Percentiles rank a stretch among this genome's conserved stretches.
These are phyloP conservation scores for Elongisporangium senticosum DNA, from an alignment of 352 stramenopile genomes.

Conservation along the genomic window DNA sequence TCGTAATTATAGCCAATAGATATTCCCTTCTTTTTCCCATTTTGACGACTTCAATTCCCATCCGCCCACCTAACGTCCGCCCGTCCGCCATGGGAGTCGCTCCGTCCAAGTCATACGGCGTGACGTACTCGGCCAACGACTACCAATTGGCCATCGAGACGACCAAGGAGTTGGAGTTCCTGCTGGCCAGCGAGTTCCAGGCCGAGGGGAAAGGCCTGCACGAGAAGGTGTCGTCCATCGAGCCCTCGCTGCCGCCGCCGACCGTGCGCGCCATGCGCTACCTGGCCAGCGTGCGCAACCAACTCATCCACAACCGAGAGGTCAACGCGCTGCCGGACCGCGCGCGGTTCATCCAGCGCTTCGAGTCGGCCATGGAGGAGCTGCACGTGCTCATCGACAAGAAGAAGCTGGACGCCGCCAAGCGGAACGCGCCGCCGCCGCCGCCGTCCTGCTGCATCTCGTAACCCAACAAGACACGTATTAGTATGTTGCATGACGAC, in stretches of 20 bases:
- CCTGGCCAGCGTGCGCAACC: slow-evolving; percentile 76
- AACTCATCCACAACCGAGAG: slow-evolving; percentile 71
- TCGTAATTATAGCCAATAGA: background rate
- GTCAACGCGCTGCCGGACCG: slow-evolving; percentile 56
- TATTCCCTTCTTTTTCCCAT: background rate
- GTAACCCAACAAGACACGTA: slow-evolving; percentile 4
- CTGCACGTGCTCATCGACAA: slow-evolving; percentile 57
- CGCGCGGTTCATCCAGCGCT: slow-evolving; percentile 54
- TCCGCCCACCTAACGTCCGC: too few relatives aligned
- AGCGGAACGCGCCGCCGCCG: background rate
- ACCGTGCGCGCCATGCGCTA: slow-evolving; percentile 70
- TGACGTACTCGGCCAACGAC: slow-evolving; percentile 52
- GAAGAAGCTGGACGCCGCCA: slow-evolving; percentile 26
- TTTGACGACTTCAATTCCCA: background rate
- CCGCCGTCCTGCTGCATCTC: slow-evolving; percentile 26
- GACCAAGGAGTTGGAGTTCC: slow-evolving; percentile 75
- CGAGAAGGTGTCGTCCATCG: slow-evolving; percentile 56
- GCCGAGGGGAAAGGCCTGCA: slow-evolving; percentile 65
- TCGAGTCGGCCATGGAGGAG: slow-evolving; percentile 52
- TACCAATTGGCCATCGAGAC: slow-evolving; percentile 80
- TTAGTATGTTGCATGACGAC: background rate
- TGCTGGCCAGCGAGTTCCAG: slow-evolving; percentile 60
- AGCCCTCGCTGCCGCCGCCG: slow-evolving; percentile 30
- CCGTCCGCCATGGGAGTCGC: slow-evolving; percentile 2
- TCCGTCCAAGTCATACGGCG: background rate